Conservation (phyloP, 2,329 filamentous ascomycete genomes). For the Claviceps lovelessii region DNA sequence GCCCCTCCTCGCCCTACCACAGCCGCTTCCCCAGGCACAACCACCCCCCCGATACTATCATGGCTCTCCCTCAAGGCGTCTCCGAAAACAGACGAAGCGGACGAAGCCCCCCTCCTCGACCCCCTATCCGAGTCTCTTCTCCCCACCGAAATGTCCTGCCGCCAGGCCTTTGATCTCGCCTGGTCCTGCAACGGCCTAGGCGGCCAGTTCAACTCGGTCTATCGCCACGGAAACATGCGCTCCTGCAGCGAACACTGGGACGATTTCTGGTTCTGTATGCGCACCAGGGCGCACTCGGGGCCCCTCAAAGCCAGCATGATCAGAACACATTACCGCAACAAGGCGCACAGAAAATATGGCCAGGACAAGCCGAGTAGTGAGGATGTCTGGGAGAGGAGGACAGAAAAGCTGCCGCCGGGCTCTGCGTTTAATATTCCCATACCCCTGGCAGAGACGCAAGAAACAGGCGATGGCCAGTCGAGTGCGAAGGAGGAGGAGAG, state of each 20-base stretch:
- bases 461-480: conserved; percentile 28
- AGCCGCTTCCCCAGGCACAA: conserved; percentile 16
- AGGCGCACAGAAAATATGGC: conserved; percentile 50
- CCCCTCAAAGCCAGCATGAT: conserved; percentile 47
- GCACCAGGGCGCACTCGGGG: conserved; percentile 49
- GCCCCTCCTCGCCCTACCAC: conserved; percentile 4
- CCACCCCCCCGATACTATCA: conserved; percentile 17
- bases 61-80: conserved; percentile 23
- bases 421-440: conserved; percentile 30
- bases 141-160: conserved; percentile 75
- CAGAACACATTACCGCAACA: conserved; percentile 52
- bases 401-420: conserved; percentile 39
- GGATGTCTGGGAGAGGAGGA: conserved; percentile 73
- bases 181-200: conserved; percentile 89
- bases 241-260: conserved; percentile 76
- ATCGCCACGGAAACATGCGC: conserved; percentile 66
- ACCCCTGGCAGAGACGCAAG: conserved; percentile 21
- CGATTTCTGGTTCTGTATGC: conserved; percentile 98
- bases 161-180: conserved; percentile 76
- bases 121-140: conserved; percentile 55
- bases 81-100: conserved; percentile 9
- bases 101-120: conserved; percentile 18
- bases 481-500: conserved; percentile 20
- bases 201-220: conserved; percentile 83
- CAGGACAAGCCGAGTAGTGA: conserved; percentile 58